Evolutionary conservation across 176 grass and related monocot genomes (phyloP).

Genomic region (Carex pumila): DNA sequence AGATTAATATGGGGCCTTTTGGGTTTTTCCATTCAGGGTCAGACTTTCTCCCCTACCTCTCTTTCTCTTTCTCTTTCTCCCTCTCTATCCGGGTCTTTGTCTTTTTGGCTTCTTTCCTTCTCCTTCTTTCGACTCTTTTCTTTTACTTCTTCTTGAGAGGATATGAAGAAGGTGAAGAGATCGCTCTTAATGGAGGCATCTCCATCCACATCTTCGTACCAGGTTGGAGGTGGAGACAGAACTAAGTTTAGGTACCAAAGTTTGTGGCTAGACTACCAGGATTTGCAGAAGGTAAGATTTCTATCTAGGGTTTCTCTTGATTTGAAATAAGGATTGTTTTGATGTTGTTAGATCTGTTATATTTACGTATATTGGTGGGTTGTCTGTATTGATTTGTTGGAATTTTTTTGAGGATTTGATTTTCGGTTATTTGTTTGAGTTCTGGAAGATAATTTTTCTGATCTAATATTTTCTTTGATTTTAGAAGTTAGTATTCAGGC

Average conservation of each 20-base stretch:
- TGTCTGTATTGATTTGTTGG: background rate
- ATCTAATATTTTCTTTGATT: background rate
- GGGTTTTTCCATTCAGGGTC: slow-evolving; percentile 36
- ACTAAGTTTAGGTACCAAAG: slow-evolving; percentile 22
- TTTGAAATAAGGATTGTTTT: background rate
- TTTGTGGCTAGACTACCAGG: slow-evolving; percentile 27
- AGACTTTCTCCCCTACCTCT: slow-evolving; percentile 16
- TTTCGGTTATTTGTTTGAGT: background rate
- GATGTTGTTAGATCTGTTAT: slow-evolving; percentile 3
- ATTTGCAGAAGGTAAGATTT: slow-evolving; percentile 23
- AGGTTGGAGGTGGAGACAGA: slow-evolving; percentile 7
- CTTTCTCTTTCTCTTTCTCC: background rate
- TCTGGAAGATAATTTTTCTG: background rate
- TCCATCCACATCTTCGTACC: slow-evolving; percentile 23
- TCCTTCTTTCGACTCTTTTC: background rate
- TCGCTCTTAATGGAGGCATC: slow-evolving; percentile 10
- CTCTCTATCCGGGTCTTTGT: slow-evolving; percentile 7
- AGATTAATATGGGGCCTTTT: slow-evolving; percentile 53
- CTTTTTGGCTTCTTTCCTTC: slow-evolving; percentile 13
- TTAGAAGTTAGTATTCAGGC: background rate
- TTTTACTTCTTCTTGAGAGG: slow-evolving; percentile 2
- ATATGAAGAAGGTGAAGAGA: slow-evolving; percentile 27
- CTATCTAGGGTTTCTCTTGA: background rate
- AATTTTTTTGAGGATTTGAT: background rate
- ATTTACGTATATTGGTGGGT: background rate